phyloP scores from a whole-genome alignment of 306 rosid species.

The Quillaja saponaria region DNA sequence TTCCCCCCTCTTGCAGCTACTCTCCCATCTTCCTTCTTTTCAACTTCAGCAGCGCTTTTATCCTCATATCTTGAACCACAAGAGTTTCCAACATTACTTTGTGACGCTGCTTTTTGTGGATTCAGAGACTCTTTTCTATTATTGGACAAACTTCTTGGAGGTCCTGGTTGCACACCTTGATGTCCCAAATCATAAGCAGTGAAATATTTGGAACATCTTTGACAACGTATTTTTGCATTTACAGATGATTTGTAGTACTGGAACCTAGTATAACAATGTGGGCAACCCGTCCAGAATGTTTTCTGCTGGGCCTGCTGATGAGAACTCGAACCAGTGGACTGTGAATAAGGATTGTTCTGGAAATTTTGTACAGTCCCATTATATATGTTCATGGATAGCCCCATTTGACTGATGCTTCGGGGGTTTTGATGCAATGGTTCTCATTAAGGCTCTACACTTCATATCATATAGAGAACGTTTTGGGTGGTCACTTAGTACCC shows the following conservation, averaged over 20 bases:
- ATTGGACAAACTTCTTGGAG: conserved; percentile 24
- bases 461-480: conserved; percentile 54
- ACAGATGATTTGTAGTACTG: conserved; percentile 48
- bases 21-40: conserved; percentile 35
- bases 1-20: conserved; percentile 36
- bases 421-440: conserved; percentile 36
- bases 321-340: conserved; percentile 28
- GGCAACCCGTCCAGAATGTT: conserved; percentile 80
- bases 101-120: conserved; percentile 40
- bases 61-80: conserved; percentile 26
- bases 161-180: conserved; percentile 34
- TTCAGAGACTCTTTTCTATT: conserved; percentile 35
- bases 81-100: conserved; percentile 34
- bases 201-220: conserved; percentile 48
- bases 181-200: conserved; percentile 49
- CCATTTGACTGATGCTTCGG: conserved; percentile 41
- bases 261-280: conserved; percentile 50
- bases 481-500: conserved; percentile 57
- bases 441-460: conserved; percentile 32
- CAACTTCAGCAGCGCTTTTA: conserved; percentile 40
- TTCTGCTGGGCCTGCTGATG: conserved; percentile 33
- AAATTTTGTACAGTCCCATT: conserved; percentile 28
- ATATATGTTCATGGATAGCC: conserved; percentile 27
- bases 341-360: conserved; percentile 43
- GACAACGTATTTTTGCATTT: conserved; percentile 51